A percentile compares a stretch with the other conserved stretches of the same genome.
phyloP scores from a whole-genome alignment of 495 filamentous ascomycete species.

The Cercophora samala region DNA sequence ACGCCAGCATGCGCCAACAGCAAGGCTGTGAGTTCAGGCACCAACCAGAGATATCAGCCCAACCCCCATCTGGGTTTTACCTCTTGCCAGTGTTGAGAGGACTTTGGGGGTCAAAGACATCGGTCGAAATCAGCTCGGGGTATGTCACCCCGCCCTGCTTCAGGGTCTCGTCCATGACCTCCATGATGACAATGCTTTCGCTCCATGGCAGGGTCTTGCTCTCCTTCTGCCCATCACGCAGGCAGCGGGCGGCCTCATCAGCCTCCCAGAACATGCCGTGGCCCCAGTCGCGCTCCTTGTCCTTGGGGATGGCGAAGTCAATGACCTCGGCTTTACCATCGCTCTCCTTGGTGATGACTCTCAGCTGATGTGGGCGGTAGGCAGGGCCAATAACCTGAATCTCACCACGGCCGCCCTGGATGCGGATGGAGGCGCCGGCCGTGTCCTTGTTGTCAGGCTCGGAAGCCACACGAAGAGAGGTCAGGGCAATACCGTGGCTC shows the following conservation, averaged over 20 bases:
- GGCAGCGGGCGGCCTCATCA: conserved; percentile 79
- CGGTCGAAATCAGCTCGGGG: conserved; percentile 77
- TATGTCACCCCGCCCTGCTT: conserved; percentile 73
- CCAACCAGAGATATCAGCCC: neutral
- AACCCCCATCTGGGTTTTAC: conserved; percentile 13
- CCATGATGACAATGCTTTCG: conserved; percentile 91
- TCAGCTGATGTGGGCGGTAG: conserved; percentile 66
- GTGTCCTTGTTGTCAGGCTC: conserved; percentile 62
- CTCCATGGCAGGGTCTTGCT: conserved; percentile 69
- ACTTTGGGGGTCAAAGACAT: conserved; percentile 60
- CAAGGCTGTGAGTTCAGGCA: neutral
- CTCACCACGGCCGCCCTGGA: conserved; percentile 83
- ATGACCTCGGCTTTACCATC: conserved; percentile 53
- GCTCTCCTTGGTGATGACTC: conserved; percentile 50
- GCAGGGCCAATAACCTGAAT: conserved; percentile 76
- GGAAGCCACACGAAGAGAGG: conserved; percentile 63
- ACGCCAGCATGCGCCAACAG: neutral
- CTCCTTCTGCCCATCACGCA: conserved; percentile 78
- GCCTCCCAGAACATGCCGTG: conserved; percentile 96
- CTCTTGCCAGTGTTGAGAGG: conserved; percentile 48
- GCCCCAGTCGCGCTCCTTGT: conserved; percentile 51
- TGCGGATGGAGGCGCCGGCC: conserved; percentile 67
- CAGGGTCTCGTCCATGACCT: conserved; percentile 87
- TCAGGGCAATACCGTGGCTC: conserved; percentile 74
- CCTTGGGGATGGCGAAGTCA: conserved; percentile 60